A percentile compares a stretch with the other conserved stretches of the same genome.
Conservation (phyloP, 2,329 filamentous ascomycete genomes). For the Fusarium sp. region DNA sequence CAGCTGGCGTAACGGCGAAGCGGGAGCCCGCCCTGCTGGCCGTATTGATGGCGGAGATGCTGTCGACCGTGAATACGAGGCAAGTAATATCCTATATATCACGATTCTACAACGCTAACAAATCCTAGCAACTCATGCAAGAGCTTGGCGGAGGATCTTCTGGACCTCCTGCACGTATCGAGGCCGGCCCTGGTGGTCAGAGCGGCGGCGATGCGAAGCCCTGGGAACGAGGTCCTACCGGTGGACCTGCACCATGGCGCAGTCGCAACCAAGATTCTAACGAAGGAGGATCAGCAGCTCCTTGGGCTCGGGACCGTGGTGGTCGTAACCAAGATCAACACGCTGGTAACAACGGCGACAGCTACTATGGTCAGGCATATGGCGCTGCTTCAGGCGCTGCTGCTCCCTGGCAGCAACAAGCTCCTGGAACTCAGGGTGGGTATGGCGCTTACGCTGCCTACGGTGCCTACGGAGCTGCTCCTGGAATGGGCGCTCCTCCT, state of each 20-base stretch:
- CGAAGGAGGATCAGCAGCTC: slow-evolving; percentile 62
- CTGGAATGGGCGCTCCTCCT: slow-evolving; percentile 55
- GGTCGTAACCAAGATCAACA: slow-evolving; percentile 59
- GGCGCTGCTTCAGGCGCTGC: slow-evolving; percentile 46
- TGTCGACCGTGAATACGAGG: slow-evolving; percentile 94
- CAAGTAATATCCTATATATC: slow-evolving; percentile 57
- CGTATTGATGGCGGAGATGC: slow-evolving; percentile 82
- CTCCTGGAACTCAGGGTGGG: slow-evolving; percentile 62
- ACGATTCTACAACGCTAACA: slow-evolving; percentile 54
- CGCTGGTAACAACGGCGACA: slow-evolving; percentile 44
- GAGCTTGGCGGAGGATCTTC: slow-evolving; percentile 79
- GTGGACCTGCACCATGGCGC: slow-evolving; percentile 85
- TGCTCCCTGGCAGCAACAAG: slow-evolving; percentile 68
- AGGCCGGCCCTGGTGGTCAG: slow-evolving; percentile 76
- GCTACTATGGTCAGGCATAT: slow-evolving; percentile 48
- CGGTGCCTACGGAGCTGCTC: slow-evolving; percentile 60
- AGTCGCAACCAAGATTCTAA: slow-evolving; percentile 64
- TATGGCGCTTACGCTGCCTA: slow-evolving; percentile 66
- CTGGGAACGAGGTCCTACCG: slow-evolving; percentile 88
- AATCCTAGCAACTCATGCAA: slow-evolving; percentile 88
- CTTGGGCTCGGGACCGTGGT: slow-evolving; percentile 72
- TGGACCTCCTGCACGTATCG: slow-evolving; percentile 81
- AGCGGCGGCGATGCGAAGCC: slow-evolving; percentile 76
- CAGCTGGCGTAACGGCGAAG: slow-evolving; percentile 87
- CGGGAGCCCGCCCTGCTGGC: slow-evolving; percentile 63